phyloP scores from a whole-genome alignment of 2,329 filamentous ascomycete species.

The Seiridium cupressi region DNA sequence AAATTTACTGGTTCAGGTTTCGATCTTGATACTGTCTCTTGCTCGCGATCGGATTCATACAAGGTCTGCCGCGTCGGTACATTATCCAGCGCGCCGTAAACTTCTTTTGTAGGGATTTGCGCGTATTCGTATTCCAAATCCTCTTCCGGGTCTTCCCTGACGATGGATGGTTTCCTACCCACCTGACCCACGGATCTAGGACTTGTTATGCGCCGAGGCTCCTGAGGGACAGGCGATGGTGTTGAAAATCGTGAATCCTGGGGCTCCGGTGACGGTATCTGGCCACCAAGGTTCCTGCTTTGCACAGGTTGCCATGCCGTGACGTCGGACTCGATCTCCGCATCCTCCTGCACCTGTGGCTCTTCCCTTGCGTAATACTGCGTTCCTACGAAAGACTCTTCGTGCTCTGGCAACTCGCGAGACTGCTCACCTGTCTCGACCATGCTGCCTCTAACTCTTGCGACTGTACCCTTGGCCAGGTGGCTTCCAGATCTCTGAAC shows the following conservation, averaged over 20 bases:
- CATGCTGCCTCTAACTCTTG: slow-evolving; percentile 47
- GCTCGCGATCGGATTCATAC: slow-evolving; percentile 9
- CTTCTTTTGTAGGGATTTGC: slow-evolving; percentile 15
- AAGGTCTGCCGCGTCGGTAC: slow-evolving; percentile 31
- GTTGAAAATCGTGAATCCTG: not conserved
- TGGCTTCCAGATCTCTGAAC: slow-evolving; percentile 42
- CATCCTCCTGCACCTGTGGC: slow-evolving; percentile 16
- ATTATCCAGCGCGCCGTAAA: slow-evolving; percentile 31
- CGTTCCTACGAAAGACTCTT: slow-evolving; percentile 13
- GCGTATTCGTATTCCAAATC: slow-evolving; percentile 20
- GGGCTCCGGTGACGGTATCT: not conserved
- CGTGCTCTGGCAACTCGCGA: slow-evolving; percentile 12
- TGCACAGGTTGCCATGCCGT: slow-evolving; percentile 14
- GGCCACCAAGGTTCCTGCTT: not conserved
- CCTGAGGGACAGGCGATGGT: slow-evolving; percentile 1
- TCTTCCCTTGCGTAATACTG: slow-evolving; percentile 10
- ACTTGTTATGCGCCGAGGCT: slow-evolving; percentile 1
- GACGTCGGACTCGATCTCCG: slow-evolving; percentile 17
- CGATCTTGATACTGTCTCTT: not conserved
- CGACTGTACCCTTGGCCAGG: slow-evolving; percentile 51
- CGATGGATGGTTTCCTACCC: slow-evolving; percentile 40
- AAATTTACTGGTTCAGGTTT: not conserved
- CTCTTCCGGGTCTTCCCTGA: slow-evolving; percentile 45
- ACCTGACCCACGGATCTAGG: slow-evolving; percentile 12
- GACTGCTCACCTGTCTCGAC: slow-evolving; percentile 31